These are phyloP conservation scores for Stereocaulon alpinum DNA, from an alignment of 495 filamentous ascomycete genomes.

Conservation along the genomic window DNA sequence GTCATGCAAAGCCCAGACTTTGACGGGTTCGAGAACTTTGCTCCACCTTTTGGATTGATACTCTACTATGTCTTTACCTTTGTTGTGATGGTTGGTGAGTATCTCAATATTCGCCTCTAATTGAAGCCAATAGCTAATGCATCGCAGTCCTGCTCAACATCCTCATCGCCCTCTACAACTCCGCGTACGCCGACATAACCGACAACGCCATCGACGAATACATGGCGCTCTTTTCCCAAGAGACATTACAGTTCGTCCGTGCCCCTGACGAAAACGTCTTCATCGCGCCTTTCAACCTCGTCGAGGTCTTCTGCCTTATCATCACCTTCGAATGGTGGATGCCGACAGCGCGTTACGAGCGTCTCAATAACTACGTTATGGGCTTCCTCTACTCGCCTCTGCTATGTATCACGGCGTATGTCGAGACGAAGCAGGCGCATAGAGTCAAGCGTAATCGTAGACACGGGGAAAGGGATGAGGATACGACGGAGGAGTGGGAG, in stretches of 20 bases:
- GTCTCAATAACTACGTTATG: slow-evolving; percentile 82
- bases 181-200: slow-evolving; percentile 91
- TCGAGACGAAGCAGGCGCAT: slow-evolving; percentile 61
- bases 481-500: slow-evolving; percentile 86
- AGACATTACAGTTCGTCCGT: slow-evolving; percentile 91
- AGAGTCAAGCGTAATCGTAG: slow-evolving; percentile 61
- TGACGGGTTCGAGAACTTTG: slow-evolving; percentile 69
- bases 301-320: slow-evolving; percentile 72
- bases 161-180: slow-evolving; percentile 93
- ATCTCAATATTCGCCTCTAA: neutral
- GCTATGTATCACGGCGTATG: slow-evolving; percentile 62
- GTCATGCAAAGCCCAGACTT: slow-evolving; percentile 90
- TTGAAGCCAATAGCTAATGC: neutral
- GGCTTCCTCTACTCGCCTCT: slow-evolving; percentile 74
- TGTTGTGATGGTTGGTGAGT: slow-evolving; percentile 71
- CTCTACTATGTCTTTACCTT: slow-evolving; percentile 96
- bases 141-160: slow-evolving; percentile 22
- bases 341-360: slow-evolving; percentile 52
- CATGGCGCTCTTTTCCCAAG: slow-evolving; percentile 79
- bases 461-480: slow-evolving; percentile 82
- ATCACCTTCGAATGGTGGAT: slow-evolving; percentile 97
- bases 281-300: slow-evolving; percentile 87
- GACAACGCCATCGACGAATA: slow-evolving; percentile 92
- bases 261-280: slow-evolving; percentile 98
- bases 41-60: slow-evolving; percentile 71